Evolutionary conservation across 495 filamentous ascomycete species (phyloP), one percentile per base, ranked within the genome.

Genomic region (Chaetomium cochliodes): DNA sequence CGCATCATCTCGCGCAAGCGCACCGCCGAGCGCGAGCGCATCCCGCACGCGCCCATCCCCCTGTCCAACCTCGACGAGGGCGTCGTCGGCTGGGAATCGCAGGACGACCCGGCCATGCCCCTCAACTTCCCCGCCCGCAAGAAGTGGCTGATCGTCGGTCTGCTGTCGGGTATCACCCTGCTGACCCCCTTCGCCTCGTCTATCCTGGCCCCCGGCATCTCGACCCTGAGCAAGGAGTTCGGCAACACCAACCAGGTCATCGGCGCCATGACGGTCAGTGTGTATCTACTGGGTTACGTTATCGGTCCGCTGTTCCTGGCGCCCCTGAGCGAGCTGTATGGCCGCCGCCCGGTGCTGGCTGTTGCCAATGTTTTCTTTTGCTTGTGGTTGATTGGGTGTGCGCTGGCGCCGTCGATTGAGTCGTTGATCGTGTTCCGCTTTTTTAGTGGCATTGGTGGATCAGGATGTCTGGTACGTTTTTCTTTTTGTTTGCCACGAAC

Each of bases 261-360:
- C 11, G 76, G 71, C 9, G 63, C 76, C 13, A 73, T 76, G 69
- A 79, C 70, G 7, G 78, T 81, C 28, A 79, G 76, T 63, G 77
- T 80, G 15, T 81, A 79, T 62, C 56, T 81, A 22, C 65, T 81
- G 0, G 79, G 79, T 18, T 80, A 79, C 55, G 74, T 72, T 8
- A 72, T 80, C 16, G 79, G 79, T 1, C 79, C 79, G 7, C 59
- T 81, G 2, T 81, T 91, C 51, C 74, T 91, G 1, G 87, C 87
- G 0, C 90, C 91, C 0, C 74, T 93, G 8, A 88, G 83, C 13
- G 90, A 94, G 72, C 86, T 92, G 18, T 92, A 90, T 64, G 91
- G 91, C 0, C 81, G 91, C 3, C 76, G 83, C 0, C 77, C 80
- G 7, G 81, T 92, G 13, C 76, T 92, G 25, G 85, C 85, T 28